These are phyloP conservation scores for Populus alba DNA, from an alignment of 345 rosid genomes.

Conservation along the genomic window DNA sequence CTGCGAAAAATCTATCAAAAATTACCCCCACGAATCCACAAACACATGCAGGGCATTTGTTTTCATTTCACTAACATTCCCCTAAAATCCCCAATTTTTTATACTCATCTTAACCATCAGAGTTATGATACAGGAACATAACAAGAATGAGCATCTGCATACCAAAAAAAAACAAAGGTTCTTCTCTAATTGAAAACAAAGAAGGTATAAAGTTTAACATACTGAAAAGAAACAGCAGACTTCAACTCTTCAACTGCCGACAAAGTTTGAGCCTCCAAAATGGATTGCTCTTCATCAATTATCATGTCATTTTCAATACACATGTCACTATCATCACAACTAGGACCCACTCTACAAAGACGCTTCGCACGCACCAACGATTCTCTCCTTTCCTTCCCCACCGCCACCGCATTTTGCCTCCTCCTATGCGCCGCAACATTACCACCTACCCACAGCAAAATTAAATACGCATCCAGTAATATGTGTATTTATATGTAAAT, in stretches of 20 bases:
- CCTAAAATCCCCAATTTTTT: neutral
- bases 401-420: slow-evolving; percentile 76
- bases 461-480: neutral
- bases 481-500: neutral
- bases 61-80: neutral
- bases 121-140: neutral
- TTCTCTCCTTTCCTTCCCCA: slow-evolving; percentile 90
- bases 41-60: neutral
- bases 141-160: neutral
- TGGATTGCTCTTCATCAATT: slow-evolving; percentile 70
- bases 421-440: slow-evolving; percentile 78
- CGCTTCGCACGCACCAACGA: slow-evolving; percentile 81
- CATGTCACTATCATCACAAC: slow-evolving; percentile 38
- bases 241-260: slow-evolving; percentile 73
- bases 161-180: neutral
- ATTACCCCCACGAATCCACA: neutral
- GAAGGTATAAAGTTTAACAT: slow-evolving; percentile 22
- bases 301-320: slow-evolving; percentile 57
- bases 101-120: neutral
- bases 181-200: no score
- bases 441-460: slow-evolving; percentile 48
- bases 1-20: neutral
- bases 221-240: slow-evolving; percentile 67
- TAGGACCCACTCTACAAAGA: slow-evolving; percentile 70
- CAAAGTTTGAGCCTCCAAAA: slow-evolving; percentile 61